A percentile compares a stretch with the other conserved stretches of the same genome.
Evolutionary conservation across 148 eudicot genomes (phyloP).

Genomic region (Rhododendron mucronatum): DNA sequence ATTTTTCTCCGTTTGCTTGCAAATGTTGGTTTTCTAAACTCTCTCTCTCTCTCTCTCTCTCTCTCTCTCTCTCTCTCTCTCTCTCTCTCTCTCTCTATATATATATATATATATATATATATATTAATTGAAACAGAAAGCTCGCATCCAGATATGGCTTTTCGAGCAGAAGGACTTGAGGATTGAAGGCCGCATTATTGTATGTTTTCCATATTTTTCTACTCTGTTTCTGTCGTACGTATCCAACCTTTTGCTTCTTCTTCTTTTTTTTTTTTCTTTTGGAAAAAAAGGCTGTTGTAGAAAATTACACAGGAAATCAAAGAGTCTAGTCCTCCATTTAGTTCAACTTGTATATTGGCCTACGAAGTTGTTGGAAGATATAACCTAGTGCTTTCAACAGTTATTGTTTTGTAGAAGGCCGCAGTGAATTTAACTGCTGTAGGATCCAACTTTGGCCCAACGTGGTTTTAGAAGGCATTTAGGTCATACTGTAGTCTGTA

Average conservation of each 20-base stretch:
- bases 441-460: background rate
- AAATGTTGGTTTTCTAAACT: background rate
- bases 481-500: background rate
- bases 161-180: slow-evolving; percentile 95
- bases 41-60: background rate
- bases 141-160: slow-evolving; percentile 91
- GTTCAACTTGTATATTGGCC: background rate
- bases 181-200: slow-evolving; percentile 91
- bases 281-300: background rate
- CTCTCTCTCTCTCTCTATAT: no score
- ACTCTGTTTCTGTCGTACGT: background rate
- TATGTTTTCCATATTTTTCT: slow-evolving; percentile 23
- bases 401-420: background rate
- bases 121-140: slow-evolving; percentile 45
- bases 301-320: background rate
- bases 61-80: background rate
- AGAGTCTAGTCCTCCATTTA: background rate
- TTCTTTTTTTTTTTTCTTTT: background rate
- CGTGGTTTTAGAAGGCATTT: background rate
- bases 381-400: background rate
- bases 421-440: background rate
- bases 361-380: background rate
- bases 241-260: background rate
- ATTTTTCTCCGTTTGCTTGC: background rate
- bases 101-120: no score